A percentile compares a stretch with the other conserved stretches of the same genome.
Conservation (phyloP, 2,329 filamentous ascomycete species). For the Lojkania enalia region DNA sequence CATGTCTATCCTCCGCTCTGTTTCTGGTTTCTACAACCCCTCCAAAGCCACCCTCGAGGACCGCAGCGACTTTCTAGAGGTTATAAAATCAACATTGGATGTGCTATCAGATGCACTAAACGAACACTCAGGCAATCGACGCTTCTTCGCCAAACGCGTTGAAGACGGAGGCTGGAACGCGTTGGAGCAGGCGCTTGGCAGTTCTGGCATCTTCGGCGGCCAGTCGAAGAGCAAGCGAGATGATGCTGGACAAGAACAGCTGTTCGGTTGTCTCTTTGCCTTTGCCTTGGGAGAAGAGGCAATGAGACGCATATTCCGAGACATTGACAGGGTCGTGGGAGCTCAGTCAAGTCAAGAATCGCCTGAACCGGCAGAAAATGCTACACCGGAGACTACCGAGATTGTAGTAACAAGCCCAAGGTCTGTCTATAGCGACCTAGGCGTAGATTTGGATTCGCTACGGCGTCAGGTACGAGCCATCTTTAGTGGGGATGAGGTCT, state of each 20-base stretch:
- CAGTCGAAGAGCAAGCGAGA: constrained; percentile 38
- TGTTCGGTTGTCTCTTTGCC: constrained; percentile 80
- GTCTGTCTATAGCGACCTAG: constrained; percentile 29
- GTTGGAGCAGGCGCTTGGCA: constrained; percentile 71
- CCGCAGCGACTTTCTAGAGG: constrained; percentile 66
- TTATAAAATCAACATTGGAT: constrained; percentile 72
- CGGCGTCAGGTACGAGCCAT: constrained; percentile 35
- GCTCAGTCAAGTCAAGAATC: constrained; percentile 17
- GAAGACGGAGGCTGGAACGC: constrained; percentile 78
- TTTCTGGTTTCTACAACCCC: constrained; percentile 77
- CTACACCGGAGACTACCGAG: constrained; percentile 14
- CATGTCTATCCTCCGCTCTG: constrained; percentile 68
- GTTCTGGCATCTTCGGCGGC: constrained; percentile 57
- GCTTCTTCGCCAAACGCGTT: constrained; percentile 80
- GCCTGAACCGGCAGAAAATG: not conserved
- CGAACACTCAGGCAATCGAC: constrained; percentile 80
- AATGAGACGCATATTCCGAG: constrained; percentile 67
- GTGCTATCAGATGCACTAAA: constrained; percentile 76
- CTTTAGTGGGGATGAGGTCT: constrained; percentile 46
- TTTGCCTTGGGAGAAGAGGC: constrained; percentile 80
- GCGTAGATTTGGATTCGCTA: constrained; percentile 33
- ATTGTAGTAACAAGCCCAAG: constrained; percentile 33
- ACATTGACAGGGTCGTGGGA: constrained; percentile 36
- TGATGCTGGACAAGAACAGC: constrained; percentile 61
- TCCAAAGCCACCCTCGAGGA: constrained; percentile 63